Base-by-base conservation (phyloP, 495 filamentous ascomycete genomes). In the Rhizodiscina lignyota region DNA sequence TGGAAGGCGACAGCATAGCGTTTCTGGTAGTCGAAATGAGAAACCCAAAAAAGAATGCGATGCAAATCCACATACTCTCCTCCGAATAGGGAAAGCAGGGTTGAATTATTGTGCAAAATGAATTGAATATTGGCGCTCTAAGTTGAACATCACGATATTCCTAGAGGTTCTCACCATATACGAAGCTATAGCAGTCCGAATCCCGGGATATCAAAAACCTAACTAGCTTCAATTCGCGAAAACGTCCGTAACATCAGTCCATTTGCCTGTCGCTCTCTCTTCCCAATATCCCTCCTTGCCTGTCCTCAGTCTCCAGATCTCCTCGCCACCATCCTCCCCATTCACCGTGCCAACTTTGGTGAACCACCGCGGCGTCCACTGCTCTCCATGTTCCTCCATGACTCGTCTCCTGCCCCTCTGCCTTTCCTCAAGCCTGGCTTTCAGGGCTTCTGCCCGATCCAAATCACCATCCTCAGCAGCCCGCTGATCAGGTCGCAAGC, bases 271-370 rank as follows among this genome's bases (percentile, higher is more conserved):
- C 0, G 51, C 63, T 41, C 89, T 66, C 57, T 82, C 77, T 46
- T 93, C 89, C 89, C 86, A 96, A 58, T 96, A 96, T 19, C 77
- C 76, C 12, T 85, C 82, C 53, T 74, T 81, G 4, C 83, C 84
- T 6, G 55, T 56, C 63, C 77, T 87, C 43, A 93, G 51, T 42
- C 66, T 64, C 89, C 89, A 97, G 6, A 79, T 59, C 44, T 78
- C 71, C 55, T 92, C 84, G 5, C 46, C 47, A 11, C 52, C 59
- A 20, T 63, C 56, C 18, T 54, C 38, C 4, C 29, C 38, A n/a
- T n/a, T n/a, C n/a, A n/a, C n/a, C n/a, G n/a, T n/a, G 10, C 43
- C 55, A 8, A 77, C 72, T 54, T 64, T 70, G 37, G 69, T 68
- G 50, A 97, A 97, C 83, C 85, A 97, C 41, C 66, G 61, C 27